Conservation (phyloP, 2,329 filamentous ascomycete genomes). For the Ustulina deusta region DNA sequence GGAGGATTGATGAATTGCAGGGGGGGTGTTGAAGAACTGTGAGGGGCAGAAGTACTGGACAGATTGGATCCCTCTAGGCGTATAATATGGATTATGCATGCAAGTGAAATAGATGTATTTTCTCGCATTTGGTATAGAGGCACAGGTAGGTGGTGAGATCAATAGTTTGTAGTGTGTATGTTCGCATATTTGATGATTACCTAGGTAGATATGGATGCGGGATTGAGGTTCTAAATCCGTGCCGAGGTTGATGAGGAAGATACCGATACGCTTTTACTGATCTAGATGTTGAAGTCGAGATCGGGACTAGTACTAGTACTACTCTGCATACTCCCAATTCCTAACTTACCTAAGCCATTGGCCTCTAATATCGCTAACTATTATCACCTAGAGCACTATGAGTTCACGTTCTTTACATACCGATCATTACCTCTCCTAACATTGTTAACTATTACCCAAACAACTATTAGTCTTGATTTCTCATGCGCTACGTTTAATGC, state of each 20-base stretch:
- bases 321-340: no score
- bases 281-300: no score
- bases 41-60: slow-evolving; percentile 6
- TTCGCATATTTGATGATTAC: background rate
- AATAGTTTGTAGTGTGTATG: background rate
- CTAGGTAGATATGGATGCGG: background rate
- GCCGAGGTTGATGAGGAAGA: slow-evolving; percentile 16
- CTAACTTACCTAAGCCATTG: no score
- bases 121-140: slow-evolving; percentile 7
- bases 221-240: background rate
- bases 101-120: slow-evolving; percentile 19
- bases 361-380: no score
- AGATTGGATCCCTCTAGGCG: background rate
- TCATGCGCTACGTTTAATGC: background rate
- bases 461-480: no score
- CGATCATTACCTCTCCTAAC: no score
- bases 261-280: background rate
- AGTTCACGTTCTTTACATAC: no score
- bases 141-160: background rate
- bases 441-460: no score
- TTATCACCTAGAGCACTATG: no score
- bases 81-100: slow-evolving; percentile 28
- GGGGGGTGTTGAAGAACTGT: background rate
- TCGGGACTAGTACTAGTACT: no score
- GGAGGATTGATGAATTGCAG: background rate